Conservation (phyloP, 192 early-diverging fungal genomes). For the Cetraspora pellucida region DNA sequence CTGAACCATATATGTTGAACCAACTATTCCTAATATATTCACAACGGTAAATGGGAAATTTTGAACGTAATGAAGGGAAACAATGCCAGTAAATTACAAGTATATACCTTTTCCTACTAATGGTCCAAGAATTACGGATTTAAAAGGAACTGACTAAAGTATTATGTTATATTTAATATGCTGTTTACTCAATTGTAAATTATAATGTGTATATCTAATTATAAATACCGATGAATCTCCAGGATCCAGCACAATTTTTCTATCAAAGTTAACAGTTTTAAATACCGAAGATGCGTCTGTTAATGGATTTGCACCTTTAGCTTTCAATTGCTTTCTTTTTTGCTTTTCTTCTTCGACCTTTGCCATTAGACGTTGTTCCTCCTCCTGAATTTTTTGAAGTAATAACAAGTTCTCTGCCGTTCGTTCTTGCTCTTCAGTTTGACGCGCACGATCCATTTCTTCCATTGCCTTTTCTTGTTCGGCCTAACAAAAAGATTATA, state of each 20-base stretch:
- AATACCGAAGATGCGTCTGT: constrained; percentile 28
- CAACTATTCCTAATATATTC: constrained; percentile 37
- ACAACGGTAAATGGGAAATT: not conserved
- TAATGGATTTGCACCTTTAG: constrained; percentile 36
- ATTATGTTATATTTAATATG: not conserved
- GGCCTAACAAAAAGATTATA: constrained; percentile 7
- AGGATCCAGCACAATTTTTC: constrained; percentile 41
- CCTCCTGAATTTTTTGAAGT: constrained; percentile 49
- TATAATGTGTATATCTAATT: not conserved
- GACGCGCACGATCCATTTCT: constrained; percentile 40
- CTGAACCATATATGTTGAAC: constrained; percentile 43
- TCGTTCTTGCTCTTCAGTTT: constrained; percentile 39
- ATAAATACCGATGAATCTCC: constrained; percentile 43
- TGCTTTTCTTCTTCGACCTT: constrained; percentile 49
- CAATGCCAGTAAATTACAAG: not conserved
- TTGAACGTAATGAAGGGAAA: not conserved
- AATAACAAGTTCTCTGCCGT: constrained; percentile 35
- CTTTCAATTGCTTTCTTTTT: constrained; percentile 45
- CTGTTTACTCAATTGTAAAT: not conserved
- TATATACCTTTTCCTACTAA: constrained; percentile 36
- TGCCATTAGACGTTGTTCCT: constrained; percentile 36
- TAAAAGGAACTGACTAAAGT: constrained; percentile 33
- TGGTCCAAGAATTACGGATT: constrained; percentile 39
- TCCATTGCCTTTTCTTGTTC: constrained; percentile 45
- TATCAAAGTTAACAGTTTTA: constrained; percentile 44